Evolutionary conservation across 2,329 filamentous ascomycete species (phyloP), one percentile per base, ranked within the genome.

Genomic region (Monosporascus sp.): DNA sequence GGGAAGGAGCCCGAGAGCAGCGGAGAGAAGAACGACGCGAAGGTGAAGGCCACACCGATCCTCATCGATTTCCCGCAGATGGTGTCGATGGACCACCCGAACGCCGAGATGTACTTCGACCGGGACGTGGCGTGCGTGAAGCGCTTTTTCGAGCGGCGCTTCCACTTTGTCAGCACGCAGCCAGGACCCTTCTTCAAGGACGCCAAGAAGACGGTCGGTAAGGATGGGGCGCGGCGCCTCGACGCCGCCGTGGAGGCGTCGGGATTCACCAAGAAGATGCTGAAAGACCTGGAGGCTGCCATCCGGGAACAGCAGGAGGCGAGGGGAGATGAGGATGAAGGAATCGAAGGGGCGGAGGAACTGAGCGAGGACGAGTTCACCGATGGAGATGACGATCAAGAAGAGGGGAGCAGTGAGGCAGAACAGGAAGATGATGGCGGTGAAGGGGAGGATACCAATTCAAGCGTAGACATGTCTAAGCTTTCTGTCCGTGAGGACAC

Each of bases 1-100:
- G 46, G 35, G 54, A 65, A 50, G 47, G 56, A 51, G 31, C 46
- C 47, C 44, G 68, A 48, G 31, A 35, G 31, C 31, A 35, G 31
- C 11, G 9, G 31, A 35, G 31, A 14, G 31, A 14, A 35, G 31
- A 14, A 35, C 31, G 31, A 14, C 31, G 59, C 48, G 17, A 55
- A 18, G 39, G 35, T 0, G 52, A 57, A 31, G 43, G 75, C 96
- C 25, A 84, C 83, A 7, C 94, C 94, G 1, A 83, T 97, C 51
- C 75, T 99, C 46, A 99, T 99, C 64, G 95, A 99, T 74, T 99
- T 99, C 67, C 94, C 94, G 0, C 94, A 99, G 69, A 97, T 97
- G 88, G 85, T 99, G 2, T 97, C 93, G 1, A 90, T 96, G 68
- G 90, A 96, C 62, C 94, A 99, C 67, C 73, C 78, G 37, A 97